Percentiles rank a stretch among this genome's conserved stretches.
Conservation (phyloP, 2,329 filamentous ascomycete species). For the Penicillium olsonii region DNA sequence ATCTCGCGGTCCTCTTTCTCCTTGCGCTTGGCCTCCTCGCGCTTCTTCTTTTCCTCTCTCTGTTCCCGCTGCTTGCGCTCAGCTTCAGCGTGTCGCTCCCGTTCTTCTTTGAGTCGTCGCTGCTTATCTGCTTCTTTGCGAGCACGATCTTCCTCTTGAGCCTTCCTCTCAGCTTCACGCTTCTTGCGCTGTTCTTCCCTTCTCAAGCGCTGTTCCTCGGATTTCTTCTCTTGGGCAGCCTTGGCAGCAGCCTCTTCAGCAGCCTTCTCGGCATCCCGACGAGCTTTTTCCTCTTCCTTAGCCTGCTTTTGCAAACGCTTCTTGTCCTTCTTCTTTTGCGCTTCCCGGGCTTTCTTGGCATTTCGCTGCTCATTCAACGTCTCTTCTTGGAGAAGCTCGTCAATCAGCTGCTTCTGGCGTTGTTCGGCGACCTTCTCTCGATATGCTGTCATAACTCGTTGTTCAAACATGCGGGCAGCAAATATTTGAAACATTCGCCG, state of each 20-base stretch:
- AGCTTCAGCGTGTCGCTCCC: constrained; percentile 78
- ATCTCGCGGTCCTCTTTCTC: constrained; percentile 62
- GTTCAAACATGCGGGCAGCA: constrained; percentile 98
- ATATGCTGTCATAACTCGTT: constrained; percentile 94
- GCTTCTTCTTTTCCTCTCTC: constrained; percentile 79
- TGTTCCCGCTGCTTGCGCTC: constrained; percentile 81
- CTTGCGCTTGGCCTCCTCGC: constrained; percentile 72
- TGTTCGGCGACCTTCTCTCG: constrained; percentile 94
- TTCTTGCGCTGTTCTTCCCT: constrained; percentile 90
- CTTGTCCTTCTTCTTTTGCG: constrained; percentile 94
- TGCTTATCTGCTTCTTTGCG: constrained; percentile 84
- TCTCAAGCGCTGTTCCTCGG: constrained; percentile 77
- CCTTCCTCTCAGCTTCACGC: constrained; percentile 85
- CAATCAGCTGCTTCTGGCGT: constrained; percentile 83
- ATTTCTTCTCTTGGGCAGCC: constrained; percentile 74
- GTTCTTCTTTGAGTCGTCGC: constrained; percentile 77
- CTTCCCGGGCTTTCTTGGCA: constrained; percentile 90
- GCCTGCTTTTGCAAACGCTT: constrained; percentile 84
- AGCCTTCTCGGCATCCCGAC: constrained; percentile 83
- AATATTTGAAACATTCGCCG: constrained; percentile 99
- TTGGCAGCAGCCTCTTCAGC: constrained; percentile 78
- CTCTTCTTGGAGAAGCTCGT: constrained; percentile 86
- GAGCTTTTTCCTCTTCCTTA: constrained; percentile 86
- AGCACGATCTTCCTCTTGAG: constrained; percentile 82
- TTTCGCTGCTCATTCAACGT: constrained; percentile 75